A percentile compares a stretch with the other conserved stretches of the same genome.
phyloP scores from a whole-genome alignment of 2,329 filamentous ascomycete genomes.

The Atkinsonella texensis region DNA sequence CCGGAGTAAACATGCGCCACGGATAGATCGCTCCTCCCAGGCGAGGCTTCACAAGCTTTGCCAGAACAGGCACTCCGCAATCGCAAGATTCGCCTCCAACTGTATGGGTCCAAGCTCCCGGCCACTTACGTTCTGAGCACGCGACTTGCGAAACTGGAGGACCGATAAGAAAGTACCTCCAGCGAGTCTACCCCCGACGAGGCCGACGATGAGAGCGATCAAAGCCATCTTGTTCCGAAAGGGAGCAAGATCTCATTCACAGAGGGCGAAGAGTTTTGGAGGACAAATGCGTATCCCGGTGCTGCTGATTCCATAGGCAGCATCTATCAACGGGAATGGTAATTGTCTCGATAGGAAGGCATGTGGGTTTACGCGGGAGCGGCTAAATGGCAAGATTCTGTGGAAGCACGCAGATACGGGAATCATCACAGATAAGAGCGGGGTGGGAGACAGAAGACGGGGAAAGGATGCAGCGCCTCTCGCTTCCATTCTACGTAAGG shows the following conservation, averaged over 20 bases:
- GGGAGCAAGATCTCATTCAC: constrained; percentile 19
- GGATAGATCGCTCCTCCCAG: constrained; percentile 19
- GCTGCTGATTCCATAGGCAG: constrained; percentile 54
- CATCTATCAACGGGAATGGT: constrained; percentile 57
- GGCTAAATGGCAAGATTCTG: constrained; percentile 7
- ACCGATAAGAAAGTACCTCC: no score
- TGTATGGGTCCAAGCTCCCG: constrained; percentile 43
- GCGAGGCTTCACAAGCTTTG: constrained; percentile 26
- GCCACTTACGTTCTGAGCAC: constrained; percentile 40
- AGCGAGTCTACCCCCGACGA: constrained; percentile 14
- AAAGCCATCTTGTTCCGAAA: constrained; percentile 11
- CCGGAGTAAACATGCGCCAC: constrained; percentile 20
- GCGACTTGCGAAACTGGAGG: constrained; percentile 36
- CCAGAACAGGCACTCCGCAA: constrained; percentile 38
- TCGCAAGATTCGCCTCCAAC: constrained; percentile 43
- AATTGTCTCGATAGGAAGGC: constrained; percentile 48
- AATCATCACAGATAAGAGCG: not conserved
- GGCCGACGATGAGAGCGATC: constrained; percentile 8
- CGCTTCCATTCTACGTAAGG: constrained; percentile 48
- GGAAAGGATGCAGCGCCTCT: constrained; percentile 15
- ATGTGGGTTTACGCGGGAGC: constrained; percentile 41
- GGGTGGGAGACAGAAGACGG: not conserved
- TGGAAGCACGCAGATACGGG: constrained; percentile 6
- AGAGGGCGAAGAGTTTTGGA: constrained; percentile 40
- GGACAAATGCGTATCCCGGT: constrained; percentile 54